phyloP scores from a whole-genome alignment of 345 rosid genomes.

The Anastatica hierochuntica region DNA sequence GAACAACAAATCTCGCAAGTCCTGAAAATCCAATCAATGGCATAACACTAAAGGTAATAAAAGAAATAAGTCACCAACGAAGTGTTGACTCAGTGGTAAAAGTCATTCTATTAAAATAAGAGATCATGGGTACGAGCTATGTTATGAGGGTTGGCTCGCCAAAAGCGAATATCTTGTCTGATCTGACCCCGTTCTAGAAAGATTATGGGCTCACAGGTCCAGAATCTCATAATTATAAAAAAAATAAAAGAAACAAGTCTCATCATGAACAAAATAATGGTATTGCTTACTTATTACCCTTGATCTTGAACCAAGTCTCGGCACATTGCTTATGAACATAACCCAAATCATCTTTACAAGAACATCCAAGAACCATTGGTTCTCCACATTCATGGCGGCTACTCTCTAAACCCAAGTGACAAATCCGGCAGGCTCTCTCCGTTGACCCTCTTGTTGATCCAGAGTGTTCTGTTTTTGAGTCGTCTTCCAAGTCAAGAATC shows the following conservation, averaged over 20 bases:
- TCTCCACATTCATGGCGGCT: conserved; percentile 40
- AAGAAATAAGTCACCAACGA: no score
- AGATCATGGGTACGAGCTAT: no score
- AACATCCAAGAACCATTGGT: conserved; percentile 81
- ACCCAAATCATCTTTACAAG: conserved; percentile 91
- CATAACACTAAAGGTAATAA: no score
- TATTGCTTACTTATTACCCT: conserved; percentile 71
- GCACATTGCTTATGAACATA: conserved; percentile 94
- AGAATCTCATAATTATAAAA: no score
- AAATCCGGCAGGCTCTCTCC: conserved; percentile 76
- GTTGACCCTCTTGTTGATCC: background rate
- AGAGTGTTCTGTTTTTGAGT: conserved; percentile 3
- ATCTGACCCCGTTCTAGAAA: no score
- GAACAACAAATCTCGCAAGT: conserved; percentile 91
- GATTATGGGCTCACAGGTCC: no score
- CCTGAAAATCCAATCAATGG: conserved; percentile 45
- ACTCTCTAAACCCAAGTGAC: conserved; percentile 86
- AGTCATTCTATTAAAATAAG: no score
- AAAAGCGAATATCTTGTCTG: no score
- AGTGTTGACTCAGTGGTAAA: no score
- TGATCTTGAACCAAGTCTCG: conserved; percentile 96
- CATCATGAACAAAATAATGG: no score
- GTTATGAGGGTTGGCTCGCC: no score
- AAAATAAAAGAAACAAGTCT: no score
- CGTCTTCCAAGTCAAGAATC: conserved; percentile 7